Evolutionary conservation across 306 rosid genomes (phyloP).

Genomic region (Dryas alaskensis): DNA sequence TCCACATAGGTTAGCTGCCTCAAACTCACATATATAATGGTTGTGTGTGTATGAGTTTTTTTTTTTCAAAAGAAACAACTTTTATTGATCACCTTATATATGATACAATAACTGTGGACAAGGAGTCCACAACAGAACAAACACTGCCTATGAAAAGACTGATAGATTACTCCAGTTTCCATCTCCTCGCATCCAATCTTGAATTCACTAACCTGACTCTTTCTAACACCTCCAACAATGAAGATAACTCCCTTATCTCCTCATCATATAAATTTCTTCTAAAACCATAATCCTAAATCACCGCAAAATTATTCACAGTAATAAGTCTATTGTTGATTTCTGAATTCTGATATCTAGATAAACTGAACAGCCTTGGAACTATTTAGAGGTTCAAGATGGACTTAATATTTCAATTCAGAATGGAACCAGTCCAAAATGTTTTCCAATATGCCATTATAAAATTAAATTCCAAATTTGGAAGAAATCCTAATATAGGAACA

Average conservation of each 20-base stretch:
- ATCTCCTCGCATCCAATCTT: background rate
- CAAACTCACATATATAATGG: conserved; percentile 10
- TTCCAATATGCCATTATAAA: too few relatives aligned
- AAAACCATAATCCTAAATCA: background rate
- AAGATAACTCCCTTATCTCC: background rate
- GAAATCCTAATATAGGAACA: too few relatives aligned
- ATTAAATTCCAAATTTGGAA: too few relatives aligned
- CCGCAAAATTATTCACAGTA: background rate
- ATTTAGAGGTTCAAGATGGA: background rate
- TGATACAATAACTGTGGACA: too few relatives aligned
- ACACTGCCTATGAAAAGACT: background rate
- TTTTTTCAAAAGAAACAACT: too few relatives aligned
- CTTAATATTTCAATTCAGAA: background rate
- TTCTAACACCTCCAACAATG: background rate
- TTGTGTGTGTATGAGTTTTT: background rate
- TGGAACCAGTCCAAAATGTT: too few relatives aligned
- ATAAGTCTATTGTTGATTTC: too few relatives aligned
- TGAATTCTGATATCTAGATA: too few relatives aligned
- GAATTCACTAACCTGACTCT: too few relatives aligned
- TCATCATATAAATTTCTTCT: background rate
- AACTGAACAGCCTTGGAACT: too few relatives aligned
- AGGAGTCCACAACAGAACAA: too few relatives aligned
- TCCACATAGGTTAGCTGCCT: conserved; percentile 23
- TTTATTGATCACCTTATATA: too few relatives aligned
- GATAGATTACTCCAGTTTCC: background rate